These are phyloP conservation scores for Populus tremula DNA, from an alignment of 345 rosid species.

Conservation along the genomic window DNA sequence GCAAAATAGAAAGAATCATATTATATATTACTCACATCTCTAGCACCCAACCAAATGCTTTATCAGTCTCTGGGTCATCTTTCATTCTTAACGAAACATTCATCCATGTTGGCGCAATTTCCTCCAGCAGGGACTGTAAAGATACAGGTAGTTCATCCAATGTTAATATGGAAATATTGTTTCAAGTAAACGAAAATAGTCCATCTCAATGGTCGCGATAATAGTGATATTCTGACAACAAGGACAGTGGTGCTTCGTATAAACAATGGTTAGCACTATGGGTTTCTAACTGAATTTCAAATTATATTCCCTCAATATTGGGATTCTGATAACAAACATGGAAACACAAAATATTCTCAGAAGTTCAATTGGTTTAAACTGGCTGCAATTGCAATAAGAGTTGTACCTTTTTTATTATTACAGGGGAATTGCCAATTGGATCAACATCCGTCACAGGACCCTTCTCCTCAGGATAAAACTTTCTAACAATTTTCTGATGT, in stretches of 20 bases:
- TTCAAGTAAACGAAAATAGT: not conserved
- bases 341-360: not conserved
- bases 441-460: conserved; percentile 64
- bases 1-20: conserved; percentile 11
- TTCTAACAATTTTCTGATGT: conserved; percentile 48
- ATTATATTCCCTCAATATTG: not conserved
- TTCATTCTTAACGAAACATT: conserved; percentile 91
- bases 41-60: conserved; percentile 95
- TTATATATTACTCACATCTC: conserved; percentile 69
- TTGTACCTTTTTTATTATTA: conserved; percentile 63
- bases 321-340: not conserved
- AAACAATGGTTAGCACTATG: not conserved
- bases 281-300: not conserved
- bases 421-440: conserved; percentile 84
- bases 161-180: not conserved
- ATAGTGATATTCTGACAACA: not conserved
- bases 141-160: conserved; percentile 3
- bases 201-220: not conserved
- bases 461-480: conserved; percentile 62
- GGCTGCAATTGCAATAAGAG: not conserved
- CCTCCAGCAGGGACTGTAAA: conserved; percentile 61
- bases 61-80: conserved; percentile 88
- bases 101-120: conserved; percentile 98
- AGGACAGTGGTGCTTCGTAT: not conserved
- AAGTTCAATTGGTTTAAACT: not conserved